Evolutionary conservation across 2,329 filamentous ascomycete genomes (phyloP), one percentile per base, ranked within the genome.

Genomic region (Exophiala phaeomuriformis): DNA sequence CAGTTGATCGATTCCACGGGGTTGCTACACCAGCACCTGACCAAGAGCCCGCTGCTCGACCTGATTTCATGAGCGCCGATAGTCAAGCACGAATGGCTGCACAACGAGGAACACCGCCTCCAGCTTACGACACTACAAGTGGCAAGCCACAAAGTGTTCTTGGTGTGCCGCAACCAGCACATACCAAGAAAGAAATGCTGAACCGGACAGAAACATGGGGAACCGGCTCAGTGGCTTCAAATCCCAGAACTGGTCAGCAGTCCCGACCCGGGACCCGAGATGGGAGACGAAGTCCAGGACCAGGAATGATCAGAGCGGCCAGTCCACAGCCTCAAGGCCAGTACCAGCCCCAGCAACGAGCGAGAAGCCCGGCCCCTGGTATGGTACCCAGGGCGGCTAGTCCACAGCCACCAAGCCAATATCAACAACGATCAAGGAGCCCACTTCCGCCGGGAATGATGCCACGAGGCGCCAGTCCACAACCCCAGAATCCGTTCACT

Each of bases 1-100:
- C 93, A n/a, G 93, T 90, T 12, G 94, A 98, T 68, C 84, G 88
- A 56, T 96, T 95, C 70, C 88, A 94, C 66, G 91, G 93, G n/a
- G 85, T 98, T 58, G 76, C 87, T 8, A 95, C 91, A 1, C 91
- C 93, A 3, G 83, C 79, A 4, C 86, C 73, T 56, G 67, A 65
- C 49, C 66, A 56, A 62, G 66, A 53, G 28, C 70, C 69, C 10
- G 67, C 71, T 12, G 52, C 52, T 19, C 51, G 61, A 47, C 62
- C 63, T 32, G 52, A 52, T 9, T 43, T 60, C 7, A 52, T 63
- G 29, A 62, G 57, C 36, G 60, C 58, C 8, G 59, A 61, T 36
- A 58, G 53, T 49, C 52, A 81, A 1, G 76, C 75, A 5, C 66
- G 78, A 27, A 75, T 76, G 36, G 77, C 82, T 6, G 81, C 75